A percentile compares a stretch with the other conserved stretches of the same genome.
These are phyloP conservation scores for Phaeosphaeria sp. DNA, from an alignment of 2,329 filamentous ascomycete genomes.

Conservation along the genomic window DNA sequence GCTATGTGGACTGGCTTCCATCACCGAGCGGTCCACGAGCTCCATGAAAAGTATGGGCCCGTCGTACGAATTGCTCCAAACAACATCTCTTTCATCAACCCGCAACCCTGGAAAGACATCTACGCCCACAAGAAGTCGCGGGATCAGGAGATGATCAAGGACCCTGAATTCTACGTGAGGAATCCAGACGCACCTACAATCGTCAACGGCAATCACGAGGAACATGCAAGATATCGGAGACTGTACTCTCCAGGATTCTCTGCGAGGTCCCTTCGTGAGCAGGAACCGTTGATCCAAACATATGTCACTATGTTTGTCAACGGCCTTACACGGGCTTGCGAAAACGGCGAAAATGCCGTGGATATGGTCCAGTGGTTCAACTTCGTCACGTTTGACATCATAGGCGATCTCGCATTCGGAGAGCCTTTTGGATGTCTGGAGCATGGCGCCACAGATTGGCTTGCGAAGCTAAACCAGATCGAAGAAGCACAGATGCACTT, in stretches of 20 bases:
- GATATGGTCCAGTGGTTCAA: slow-evolving; percentile 36
- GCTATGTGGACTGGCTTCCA: background rate
- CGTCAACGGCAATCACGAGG: background rate
- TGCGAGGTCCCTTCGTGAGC: slow-evolving; percentile 39
- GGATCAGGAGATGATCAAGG: background rate
- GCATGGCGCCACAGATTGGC: slow-evolving; percentile 6
- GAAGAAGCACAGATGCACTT: slow-evolving; percentile 1
- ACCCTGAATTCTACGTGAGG: background rate
- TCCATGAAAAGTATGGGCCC: slow-evolving; percentile 19
- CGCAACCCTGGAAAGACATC: slow-evolving; percentile 18
- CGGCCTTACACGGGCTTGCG: slow-evolving; percentile 35
- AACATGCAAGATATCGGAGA: slow-evolving; percentile 40
- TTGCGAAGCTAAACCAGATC: slow-evolving; percentile 6
- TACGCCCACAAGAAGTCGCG: slow-evolving; percentile 4
- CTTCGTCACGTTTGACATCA: slow-evolving; percentile 29
- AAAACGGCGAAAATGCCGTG: slow-evolving; percentile 16
- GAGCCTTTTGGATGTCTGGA: slow-evolving; percentile 30
- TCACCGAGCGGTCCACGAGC: background rate
- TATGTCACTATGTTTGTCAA: slow-evolving; percentile 48
- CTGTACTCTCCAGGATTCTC: slow-evolving; percentile 43
- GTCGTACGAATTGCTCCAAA: slow-evolving; percentile 19
- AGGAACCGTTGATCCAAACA: slow-evolving; percentile 40
- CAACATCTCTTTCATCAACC: slow-evolving; percentile 10
- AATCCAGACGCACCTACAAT: background rate
- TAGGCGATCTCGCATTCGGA: slow-evolving; percentile 35